A percentile compares a stretch with the other conserved stretches of the same genome.
Conservation (phyloP, 495 filamentous ascomycete genomes). For the Cercophora newfieldiana region DNA sequence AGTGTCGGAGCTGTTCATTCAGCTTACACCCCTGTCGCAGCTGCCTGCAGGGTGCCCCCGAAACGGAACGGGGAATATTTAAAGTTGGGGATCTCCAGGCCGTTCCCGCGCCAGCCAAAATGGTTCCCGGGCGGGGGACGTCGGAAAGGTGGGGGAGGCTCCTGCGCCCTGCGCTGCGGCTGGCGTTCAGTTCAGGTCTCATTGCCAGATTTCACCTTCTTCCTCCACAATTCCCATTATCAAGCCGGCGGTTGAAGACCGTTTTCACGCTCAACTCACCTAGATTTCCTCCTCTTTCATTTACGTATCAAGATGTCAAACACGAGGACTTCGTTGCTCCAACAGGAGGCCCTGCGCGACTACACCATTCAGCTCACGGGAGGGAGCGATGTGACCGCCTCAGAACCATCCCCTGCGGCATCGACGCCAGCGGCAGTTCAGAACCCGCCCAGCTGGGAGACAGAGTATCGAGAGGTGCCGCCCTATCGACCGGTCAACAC, state of each 20-base stretch:
- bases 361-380: constrained; percentile 50
- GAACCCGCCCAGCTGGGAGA: constrained; percentile 45
- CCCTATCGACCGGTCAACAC: constrained; percentile 50
- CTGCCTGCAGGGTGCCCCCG: not conserved
- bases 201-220: not conserved
- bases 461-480: constrained; percentile 50
- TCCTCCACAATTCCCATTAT: not conserved
- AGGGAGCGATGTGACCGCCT: constrained; percentile 21
- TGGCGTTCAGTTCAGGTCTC: not conserved
- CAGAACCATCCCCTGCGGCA: constrained; percentile 1
- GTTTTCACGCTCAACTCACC: not conserved
- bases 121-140: not conserved
- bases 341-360: constrained; percentile 44
- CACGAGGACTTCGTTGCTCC: constrained; percentile 34
- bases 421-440: constrained; percentile 17
- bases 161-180: not conserved
- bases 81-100: constrained; percentile 9
- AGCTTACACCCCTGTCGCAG: not conserved
- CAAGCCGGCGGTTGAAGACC: not conserved
- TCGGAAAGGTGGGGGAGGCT: not conserved
- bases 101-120: not conserved
- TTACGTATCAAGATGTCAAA: not conserved
- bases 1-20: not conserved
- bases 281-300: not conserved
- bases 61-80: not conserved